Percentiles rank a stretch among this genome's conserved stretches.
phyloP scores from a whole-genome alignment of 495 filamentous ascomycete species.

The Cairneyella variabilis region DNA sequence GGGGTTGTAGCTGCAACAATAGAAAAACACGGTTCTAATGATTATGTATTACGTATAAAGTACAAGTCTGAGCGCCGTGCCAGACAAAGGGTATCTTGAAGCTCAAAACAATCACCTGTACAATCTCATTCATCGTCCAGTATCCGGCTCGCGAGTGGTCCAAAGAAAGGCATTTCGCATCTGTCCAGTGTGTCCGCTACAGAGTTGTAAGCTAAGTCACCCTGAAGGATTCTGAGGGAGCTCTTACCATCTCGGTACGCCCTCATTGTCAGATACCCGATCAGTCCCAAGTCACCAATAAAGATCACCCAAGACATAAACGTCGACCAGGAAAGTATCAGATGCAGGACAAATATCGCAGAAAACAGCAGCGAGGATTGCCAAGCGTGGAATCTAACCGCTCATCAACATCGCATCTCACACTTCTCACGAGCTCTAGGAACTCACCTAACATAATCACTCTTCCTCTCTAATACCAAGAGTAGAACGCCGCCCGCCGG shows the following conservation, averaged over 20 bases:
- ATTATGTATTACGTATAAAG: conserved; percentile 18
- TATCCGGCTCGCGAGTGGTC: conserved; percentile 79
- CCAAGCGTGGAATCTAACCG: conserved; percentile 86
- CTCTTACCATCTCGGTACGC: conserved; percentile 77
- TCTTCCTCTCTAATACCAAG: conserved; percentile 85
- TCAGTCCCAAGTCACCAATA: conserved; percentile 67
- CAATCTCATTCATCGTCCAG: conserved; percentile 76
- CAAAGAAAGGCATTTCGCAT: conserved; percentile 86
- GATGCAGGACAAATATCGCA: conserved; percentile 77
- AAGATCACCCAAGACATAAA: conserved; percentile 84
- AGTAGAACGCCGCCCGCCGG: conserved; percentile 83
- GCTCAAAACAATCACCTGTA: conserved; percentile 1
- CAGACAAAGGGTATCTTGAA: conserved; percentile 18
- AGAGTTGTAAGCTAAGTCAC: conserved; percentile 21
- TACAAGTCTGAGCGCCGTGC: neutral
- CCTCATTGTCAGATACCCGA: conserved; percentile 69
- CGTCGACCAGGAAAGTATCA: conserved; percentile 78
- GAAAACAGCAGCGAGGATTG: conserved; percentile 87
- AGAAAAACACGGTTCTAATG: conserved; percentile 4
- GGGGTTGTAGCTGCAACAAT: neutral
- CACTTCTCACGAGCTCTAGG: neutral
- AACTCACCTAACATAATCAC: conserved; percentile 89
- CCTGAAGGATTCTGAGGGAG: neutral
- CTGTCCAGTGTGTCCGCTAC: conserved; percentile 75
- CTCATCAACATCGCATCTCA: conserved; percentile 6